Evolutionary conservation across 768 basidiomycete species (phyloP).

Genomic region (Lentinula sp.): DNA sequence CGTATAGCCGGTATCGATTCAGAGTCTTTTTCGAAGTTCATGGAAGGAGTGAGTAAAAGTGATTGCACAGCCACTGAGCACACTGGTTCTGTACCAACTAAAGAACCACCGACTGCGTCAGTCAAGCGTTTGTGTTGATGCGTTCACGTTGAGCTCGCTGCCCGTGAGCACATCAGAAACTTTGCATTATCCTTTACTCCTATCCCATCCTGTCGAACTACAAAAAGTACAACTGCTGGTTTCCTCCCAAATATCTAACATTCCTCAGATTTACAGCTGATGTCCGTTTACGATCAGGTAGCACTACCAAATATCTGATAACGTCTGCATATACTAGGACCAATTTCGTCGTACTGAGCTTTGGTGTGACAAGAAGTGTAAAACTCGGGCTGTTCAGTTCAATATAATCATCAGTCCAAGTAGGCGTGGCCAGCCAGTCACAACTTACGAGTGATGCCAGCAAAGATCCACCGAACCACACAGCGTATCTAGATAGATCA

Average conservation of each 20-base stretch:
- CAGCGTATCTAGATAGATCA: constrained; percentile 60
- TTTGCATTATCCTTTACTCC: no score
- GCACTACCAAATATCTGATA: constrained; percentile 94
- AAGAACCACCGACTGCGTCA: no score
- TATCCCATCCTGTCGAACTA: not conserved
- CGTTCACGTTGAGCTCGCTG: no score
- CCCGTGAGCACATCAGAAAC: no score
- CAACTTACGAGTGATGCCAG: constrained; percentile 81
- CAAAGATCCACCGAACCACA: constrained; percentile 97
- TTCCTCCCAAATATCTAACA: not conserved
- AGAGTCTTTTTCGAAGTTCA: not conserved
- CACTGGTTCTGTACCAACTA: no score
- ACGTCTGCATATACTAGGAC: constrained; percentile 85
- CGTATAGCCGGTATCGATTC: not conserved
- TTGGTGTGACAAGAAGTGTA: constrained; percentile 92
- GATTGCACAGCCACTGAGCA: not conserved
- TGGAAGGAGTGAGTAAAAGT: not conserved
- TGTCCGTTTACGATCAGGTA: constrained; percentile 36
- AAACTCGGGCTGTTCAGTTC: constrained; percentile 73
- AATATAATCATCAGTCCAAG: not conserved
- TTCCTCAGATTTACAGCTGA: not conserved
- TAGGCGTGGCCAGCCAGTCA: not conserved
- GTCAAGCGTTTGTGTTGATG: no score
- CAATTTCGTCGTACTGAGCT: constrained; percentile 90
- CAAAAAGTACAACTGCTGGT: not conserved